Conservation (phyloP, 139 green algal species). For the Marvania coccoides region DNA sequence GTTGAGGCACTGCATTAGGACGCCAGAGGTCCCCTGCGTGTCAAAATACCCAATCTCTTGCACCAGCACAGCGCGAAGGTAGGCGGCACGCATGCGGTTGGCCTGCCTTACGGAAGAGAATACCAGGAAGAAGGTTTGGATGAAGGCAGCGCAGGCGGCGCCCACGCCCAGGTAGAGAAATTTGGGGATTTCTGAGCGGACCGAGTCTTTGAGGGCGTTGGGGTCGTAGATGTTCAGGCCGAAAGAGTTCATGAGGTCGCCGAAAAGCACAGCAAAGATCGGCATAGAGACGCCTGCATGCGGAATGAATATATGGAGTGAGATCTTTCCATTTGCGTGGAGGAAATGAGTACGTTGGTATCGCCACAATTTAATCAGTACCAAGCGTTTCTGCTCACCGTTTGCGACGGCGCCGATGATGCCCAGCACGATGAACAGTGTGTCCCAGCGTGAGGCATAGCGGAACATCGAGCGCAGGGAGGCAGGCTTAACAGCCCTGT, state of each 20-base stretch:
- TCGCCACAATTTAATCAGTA: background rate
- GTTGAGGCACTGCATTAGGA: conserved; percentile 60
- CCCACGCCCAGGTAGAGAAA: conserved; percentile 64
- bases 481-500: background rate
- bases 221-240: background rate
- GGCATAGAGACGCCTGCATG: conserved; percentile 33
- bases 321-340: no score
- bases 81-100: conserved; percentile 31
- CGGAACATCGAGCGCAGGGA: background rate
- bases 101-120: conserved; percentile 18
- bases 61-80: conserved; percentile 51
- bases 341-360: background rate
- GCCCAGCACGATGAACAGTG: conserved; percentile 17
- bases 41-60: conserved; percentile 89
- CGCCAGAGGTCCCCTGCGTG: conserved; percentile 41
- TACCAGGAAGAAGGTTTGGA: conserved; percentile 38
- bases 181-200: conserved; percentile 34
- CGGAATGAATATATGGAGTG: background rate
- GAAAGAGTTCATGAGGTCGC: conserved; percentile 40
- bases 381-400: background rate
- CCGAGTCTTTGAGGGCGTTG: background rate
- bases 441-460: conserved; percentile 21
- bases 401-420: conserved; percentile 17
- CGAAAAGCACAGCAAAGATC: conserved; percentile 61
- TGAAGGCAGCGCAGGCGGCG: conserved; percentile 25